A percentile compares a stretch with the other conserved stretches of the same genome.
phyloP scores from a whole-genome alignment of 805 yeast genomes.

The Saccharomycopsis synnaedendra region DNA sequence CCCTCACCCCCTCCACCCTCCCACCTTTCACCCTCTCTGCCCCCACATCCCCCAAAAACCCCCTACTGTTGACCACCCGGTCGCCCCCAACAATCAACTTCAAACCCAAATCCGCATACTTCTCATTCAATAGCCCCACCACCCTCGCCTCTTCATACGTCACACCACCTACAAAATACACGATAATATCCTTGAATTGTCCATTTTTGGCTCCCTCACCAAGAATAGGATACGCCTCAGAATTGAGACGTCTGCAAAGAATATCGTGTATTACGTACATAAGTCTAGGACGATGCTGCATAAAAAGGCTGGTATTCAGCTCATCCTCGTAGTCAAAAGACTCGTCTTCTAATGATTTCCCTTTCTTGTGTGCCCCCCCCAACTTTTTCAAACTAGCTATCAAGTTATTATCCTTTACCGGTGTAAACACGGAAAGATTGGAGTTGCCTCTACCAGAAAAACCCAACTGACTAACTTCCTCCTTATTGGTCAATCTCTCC shows the following conservation, averaged over 20 bases:
- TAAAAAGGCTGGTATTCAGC: constrained; percentile 59
- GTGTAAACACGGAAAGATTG: constrained; percentile 11
- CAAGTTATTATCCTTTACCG: constrained; percentile 8
- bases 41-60: constrained; percentile 23
- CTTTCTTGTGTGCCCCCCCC: constrained; percentile 16
- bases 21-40: not conserved
- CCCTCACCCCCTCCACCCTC: no score
- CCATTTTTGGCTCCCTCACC: constrained; percentile 19
- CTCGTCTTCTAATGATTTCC: constrained; percentile 12
- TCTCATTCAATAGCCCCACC: constrained; percentile 55
- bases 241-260: constrained; percentile 29
- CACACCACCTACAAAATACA: constrained; percentile 76
- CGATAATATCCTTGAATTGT: constrained; percentile 52
- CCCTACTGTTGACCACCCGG: constrained; percentile 35
- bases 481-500: constrained; percentile 30
- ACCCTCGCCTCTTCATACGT: constrained; percentile 89
- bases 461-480: not conserved
- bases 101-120: constrained; percentile 30
- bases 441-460: not conserved
- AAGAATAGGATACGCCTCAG: constrained; percentile 32
- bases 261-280: constrained; percentile 33
- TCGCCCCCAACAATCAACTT: constrained; percentile 79
- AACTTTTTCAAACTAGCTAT: constrained; percentile 9
- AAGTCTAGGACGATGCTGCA: constrained; percentile 83
- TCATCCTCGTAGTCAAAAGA: constrained; percentile 19